Percentiles rank a stretch among this genome's conserved stretches.
Evolutionary conservation across 2,329 filamentous ascomycete species (phyloP).

Genomic region (Dactylellina parvicollis): DNA sequence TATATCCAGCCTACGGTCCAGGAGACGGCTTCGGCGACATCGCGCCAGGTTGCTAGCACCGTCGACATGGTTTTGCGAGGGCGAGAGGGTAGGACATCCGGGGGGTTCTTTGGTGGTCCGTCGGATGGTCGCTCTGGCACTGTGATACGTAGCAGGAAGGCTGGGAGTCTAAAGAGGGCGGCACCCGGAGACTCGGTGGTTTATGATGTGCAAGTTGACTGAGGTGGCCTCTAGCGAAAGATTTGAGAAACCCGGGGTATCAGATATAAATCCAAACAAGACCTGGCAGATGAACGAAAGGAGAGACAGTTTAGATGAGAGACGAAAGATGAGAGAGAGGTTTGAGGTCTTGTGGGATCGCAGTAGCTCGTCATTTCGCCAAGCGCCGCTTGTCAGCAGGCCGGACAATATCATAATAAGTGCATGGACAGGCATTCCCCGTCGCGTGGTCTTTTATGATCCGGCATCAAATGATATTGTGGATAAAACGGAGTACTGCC

Average conservation of each 20-base stretch:
- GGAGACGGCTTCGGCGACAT: slow-evolving; percentile 25
- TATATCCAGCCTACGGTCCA: slow-evolving; percentile 75
- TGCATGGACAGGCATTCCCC: neutral
- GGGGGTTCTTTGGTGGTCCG: neutral
- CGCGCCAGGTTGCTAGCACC: slow-evolving; percentile 13
- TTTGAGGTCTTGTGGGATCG: neutral
- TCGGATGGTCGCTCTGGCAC: no score
- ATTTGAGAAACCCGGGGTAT: neutral
- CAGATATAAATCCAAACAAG: neutral
- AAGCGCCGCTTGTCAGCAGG: slow-evolving; percentile 7
- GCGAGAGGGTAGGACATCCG: neutral
- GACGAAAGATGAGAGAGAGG: neutral
- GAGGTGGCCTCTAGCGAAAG: no score
- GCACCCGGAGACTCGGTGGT: no score
- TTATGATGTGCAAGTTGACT: no score
- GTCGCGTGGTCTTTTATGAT: slow-evolving; percentile 2
- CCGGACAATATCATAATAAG: neutral
- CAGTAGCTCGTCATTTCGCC: slow-evolving; percentile 7
- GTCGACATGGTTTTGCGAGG: slow-evolving; percentile 1
- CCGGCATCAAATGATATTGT: neutral
- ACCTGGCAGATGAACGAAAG: neutral
- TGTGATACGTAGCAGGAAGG: no score
- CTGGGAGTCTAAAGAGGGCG: no score
- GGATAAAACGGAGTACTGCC: no score
- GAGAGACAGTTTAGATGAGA: neutral